Base-by-base conservation (phyloP, 2,329 filamentous ascomycete genomes). In the Pseudofabraea citricarpa region DNA sequence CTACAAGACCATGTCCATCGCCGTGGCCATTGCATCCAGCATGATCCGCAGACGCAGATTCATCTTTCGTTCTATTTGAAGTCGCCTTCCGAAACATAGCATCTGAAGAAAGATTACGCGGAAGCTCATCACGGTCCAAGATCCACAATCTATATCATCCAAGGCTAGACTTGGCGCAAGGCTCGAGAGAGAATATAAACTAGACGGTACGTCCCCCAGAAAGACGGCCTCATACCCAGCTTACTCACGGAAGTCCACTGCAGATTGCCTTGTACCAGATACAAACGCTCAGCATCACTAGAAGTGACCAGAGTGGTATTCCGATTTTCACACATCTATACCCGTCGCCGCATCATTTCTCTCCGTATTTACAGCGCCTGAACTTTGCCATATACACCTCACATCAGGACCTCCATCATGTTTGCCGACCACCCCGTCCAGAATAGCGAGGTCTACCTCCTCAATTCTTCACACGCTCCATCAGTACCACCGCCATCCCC, bases 361-460 rank as follows among this genome's bases (percentile, higher is more conserved):
- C n/a, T n/a, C n/a, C n/a, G n/a, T n/a, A n/a, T n/a, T n/a, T n/a
- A n/a, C n/a, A n/a, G n/a, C n/a, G n/a, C n/a, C n/a, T n/a, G n/a
- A n/a, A n/a, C n/a, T n/a, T n/a, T n/a, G n/a, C n/a, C n/a, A n/a
- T n/a, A n/a, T n/a, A n/a, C n/a, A n/a, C n/a, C n/a, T n/a, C n/a
- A n/a, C n/a, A n/a, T n/a, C n/a, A n/a, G n/a, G n/a, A n/a, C n/a
- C n/a, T n/a, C n/a, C n/a, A n/a, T n/a, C 35, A 58, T 59, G 58
- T 37, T 48, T 49, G n/a, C 43, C 49, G 36, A 57, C 32, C 53
- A 52, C 22, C 59, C 59, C 2, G 52, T 62, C 16, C 53, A 59
- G 29, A 62, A 61, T 36, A 62, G 60, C 46, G 60, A 61, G 55
- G 60, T 62, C 12, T 62, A 60, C 48, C 47, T 62, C 54, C 49